These are phyloP conservation scores for Tuber borchii DNA, from an alignment of 495 filamentous ascomycete species.

Conservation along the genomic window DNA sequence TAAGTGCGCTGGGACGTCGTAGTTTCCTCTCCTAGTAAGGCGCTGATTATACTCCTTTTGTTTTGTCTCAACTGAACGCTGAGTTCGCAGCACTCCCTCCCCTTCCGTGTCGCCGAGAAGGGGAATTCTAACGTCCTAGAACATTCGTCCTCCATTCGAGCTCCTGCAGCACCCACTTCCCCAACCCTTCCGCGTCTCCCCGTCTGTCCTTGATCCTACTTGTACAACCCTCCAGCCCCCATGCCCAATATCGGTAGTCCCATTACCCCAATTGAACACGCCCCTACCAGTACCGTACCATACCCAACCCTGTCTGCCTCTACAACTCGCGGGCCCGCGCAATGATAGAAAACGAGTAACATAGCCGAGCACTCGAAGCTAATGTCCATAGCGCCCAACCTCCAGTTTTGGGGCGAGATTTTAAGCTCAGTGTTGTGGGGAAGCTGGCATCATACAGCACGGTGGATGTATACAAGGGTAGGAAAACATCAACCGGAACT, in stretches of 20 bases:
- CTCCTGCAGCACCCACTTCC: background rate
- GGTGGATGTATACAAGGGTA: background rate
- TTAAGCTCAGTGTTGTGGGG: slow-evolving; percentile 29
- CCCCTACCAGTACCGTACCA: background rate
- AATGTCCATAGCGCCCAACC: slow-evolving; percentile 27
- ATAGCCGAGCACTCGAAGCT: slow-evolving; percentile 25
- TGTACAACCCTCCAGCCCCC: background rate
- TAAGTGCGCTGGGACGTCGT: background rate
- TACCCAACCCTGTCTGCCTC: background rate
- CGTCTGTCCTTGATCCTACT: background rate
- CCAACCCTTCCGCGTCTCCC: background rate
- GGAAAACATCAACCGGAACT: background rate
- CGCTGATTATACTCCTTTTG: background rate
- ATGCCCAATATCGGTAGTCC: background rate
- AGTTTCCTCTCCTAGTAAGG: background rate
- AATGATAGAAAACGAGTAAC: slow-evolving; percentile 9
- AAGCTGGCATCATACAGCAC: slow-evolving; percentile 20
- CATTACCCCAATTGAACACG: background rate
- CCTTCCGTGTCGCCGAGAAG: background rate
- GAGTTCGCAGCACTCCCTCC: background rate
- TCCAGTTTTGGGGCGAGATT: slow-evolving; percentile 23
- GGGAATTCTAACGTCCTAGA: background rate
- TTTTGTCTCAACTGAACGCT: background rate
- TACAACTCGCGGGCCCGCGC: background rate
- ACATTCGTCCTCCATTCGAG: background rate